Percentiles rank a stretch among this genome's conserved stretches.
These are phyloP conservation scores for Aspergillus heteromorphus DNA, from an alignment of 495 filamentous ascomycete species.

Conservation along the genomic window DNA sequence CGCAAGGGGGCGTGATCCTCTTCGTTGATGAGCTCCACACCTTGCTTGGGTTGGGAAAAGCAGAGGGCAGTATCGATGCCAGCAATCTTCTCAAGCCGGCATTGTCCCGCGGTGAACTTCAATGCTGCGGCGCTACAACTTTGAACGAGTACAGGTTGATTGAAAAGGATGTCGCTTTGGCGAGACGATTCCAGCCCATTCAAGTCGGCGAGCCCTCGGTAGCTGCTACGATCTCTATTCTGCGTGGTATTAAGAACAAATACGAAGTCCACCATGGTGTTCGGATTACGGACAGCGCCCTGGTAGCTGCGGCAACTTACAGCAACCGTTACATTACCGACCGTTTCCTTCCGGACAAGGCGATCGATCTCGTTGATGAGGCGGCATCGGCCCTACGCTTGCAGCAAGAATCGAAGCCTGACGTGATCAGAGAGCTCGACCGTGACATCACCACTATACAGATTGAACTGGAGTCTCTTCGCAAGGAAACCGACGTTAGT, in stretches of 20 bases:
- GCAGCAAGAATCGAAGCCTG: conserved; percentile 95
- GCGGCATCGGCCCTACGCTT: conserved; percentile 84
- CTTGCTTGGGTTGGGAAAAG: conserved; percentile 85
- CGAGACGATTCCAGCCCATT: conserved; percentile 90
- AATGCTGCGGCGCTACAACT: conserved; percentile 93
- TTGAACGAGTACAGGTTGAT: conserved; percentile 86
- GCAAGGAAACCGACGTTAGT: conserved; percentile 87
- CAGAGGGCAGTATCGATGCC: conserved; percentile 93
- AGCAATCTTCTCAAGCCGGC: conserved; percentile 96
- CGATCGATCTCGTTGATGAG: conserved; percentile 95
- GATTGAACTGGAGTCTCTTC: conserved; percentile 91
- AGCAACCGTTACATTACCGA: conserved; percentile 96
- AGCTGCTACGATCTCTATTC: conserved; percentile 88
- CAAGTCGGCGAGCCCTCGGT: conserved; percentile 83
- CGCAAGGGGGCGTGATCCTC: conserved; percentile 82
- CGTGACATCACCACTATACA: conserved; percentile 95
- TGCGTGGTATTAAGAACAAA: conserved; percentile 92
- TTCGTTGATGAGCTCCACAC: conserved; percentile 96
- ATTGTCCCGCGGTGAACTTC: conserved; percentile 82
- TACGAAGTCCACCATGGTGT: conserved; percentile 96
- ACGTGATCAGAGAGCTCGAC: conserved; percentile 84
- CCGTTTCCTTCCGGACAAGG: conserved; percentile 92
- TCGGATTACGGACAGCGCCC: conserved; percentile 83
- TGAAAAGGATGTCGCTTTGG: conserved; percentile 93
- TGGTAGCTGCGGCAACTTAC: conserved; percentile 87